Evolutionary conservation across 1,139 yeast species (phyloP).

Genomic region (Kluyveromyces sp.): DNA sequence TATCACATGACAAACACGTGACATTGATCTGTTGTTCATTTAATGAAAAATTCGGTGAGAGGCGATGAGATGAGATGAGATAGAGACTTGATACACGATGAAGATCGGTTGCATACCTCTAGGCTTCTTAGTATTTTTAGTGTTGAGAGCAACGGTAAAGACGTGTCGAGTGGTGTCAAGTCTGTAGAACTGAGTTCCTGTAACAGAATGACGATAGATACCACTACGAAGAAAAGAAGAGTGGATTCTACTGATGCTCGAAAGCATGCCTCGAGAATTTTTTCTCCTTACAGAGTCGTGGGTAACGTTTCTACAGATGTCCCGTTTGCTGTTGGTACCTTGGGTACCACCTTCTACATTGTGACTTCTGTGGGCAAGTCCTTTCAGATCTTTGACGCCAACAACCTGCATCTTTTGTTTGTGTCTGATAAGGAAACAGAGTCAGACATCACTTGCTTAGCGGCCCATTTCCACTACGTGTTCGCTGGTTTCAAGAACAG

Average conservation of each 20-base stretch:
- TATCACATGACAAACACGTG: neutral
- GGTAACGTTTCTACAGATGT: slow-evolving; percentile 71
- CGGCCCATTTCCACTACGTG: slow-evolving; percentile 79
- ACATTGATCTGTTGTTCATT: slow-evolving; percentile 2
- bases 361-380: slow-evolving; percentile 87
- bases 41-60: neutral
- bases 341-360: slow-evolving; percentile 81
- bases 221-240: slow-evolving; percentile 29
- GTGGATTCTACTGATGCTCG: slow-evolving; percentile 11
- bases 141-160: too few species aligned
- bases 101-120: too few species aligned
- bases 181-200: too few species aligned
- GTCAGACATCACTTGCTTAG: slow-evolving; percentile 58
- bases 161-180: too few species aligned
- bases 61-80: slow-evolving; percentile 2
- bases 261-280: slow-evolving; percentile 37
- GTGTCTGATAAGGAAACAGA: slow-evolving; percentile 78
- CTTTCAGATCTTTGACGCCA: slow-evolving; percentile 90
- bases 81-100: too few species aligned
- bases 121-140: too few species aligned
- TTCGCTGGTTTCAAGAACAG: slow-evolving; percentile 68
- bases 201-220: slow-evolving; percentile 9
- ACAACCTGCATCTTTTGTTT: slow-evolving; percentile 76
- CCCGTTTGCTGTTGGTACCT: slow-evolving; percentile 82
- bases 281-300: slow-evolving; percentile 50